Conservation (phyloP, 2,329 filamentous ascomycete genomes). For the Aspergillus sp. region DNA sequence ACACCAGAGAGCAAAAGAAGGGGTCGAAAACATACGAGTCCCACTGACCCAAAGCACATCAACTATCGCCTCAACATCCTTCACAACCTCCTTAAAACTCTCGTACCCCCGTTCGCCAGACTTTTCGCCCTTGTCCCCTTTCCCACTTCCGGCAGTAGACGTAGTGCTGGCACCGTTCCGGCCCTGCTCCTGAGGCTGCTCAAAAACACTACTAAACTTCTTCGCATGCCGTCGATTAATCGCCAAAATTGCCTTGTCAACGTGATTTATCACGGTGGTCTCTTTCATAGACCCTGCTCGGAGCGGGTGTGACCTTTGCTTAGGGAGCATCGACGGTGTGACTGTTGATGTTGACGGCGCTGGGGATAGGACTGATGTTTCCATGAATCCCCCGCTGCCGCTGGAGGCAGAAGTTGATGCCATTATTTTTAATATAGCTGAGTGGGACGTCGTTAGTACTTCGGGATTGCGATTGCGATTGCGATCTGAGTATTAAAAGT, state of each 20-base stretch:
- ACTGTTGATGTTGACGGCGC: conserved; percentile 46
- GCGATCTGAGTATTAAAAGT: background rate
- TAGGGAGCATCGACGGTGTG: conserved; percentile 48
- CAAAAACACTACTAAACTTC: conserved; percentile 42
- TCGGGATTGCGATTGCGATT: background rate
- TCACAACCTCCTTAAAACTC: conserved; percentile 68
- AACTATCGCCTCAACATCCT: conserved; percentile 71
- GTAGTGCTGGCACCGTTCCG: background rate
- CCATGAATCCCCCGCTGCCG: conserved; percentile 43
- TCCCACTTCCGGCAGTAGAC: conserved; percentile 15
- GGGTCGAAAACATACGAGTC: conserved; percentile 65
- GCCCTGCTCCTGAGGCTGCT: conserved; percentile 24
- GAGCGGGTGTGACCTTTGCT: conserved; percentile 53
- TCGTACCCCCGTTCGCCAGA: conserved; percentile 51
- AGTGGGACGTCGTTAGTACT: background rate
- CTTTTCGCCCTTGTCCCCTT: background rate
- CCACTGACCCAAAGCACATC: conserved; percentile 84
- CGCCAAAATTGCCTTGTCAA: conserved; percentile 53
- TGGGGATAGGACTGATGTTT: conserved; percentile 41
- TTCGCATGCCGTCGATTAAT: conserved; percentile 56
- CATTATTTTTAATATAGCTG: background rate
- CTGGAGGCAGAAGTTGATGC: background rate
- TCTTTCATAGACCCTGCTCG: conserved; percentile 59
- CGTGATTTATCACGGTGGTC: conserved; percentile 56
- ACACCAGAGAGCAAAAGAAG: background rate